Evolutionary conservation across 805 yeast genomes (phyloP).

Genomic region (Candida tallmaniae): DNA sequence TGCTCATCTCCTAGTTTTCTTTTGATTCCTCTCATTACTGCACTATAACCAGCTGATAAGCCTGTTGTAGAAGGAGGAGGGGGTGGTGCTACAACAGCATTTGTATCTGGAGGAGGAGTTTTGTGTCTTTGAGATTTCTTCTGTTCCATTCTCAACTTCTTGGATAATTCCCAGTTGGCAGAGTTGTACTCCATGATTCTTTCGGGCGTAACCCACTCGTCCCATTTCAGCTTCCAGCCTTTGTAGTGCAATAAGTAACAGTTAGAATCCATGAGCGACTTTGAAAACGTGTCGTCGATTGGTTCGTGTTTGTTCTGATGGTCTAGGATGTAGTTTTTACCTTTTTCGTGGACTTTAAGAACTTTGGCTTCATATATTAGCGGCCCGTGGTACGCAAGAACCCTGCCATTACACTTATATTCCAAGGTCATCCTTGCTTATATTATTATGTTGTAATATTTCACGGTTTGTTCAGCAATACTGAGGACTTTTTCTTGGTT

Average conservation of each 20-base stretch:
- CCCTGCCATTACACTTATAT: constrained; percentile 20
- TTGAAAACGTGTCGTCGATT: constrained; percentile 17
- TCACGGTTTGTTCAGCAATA: too few species aligned
- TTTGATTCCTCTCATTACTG: constrained; percentile 2
- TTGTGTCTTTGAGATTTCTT: constrained; percentile 8
- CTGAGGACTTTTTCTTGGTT: too few species aligned
- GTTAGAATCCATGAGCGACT: constrained; percentile 19
- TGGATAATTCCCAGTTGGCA: constrained; percentile 64
- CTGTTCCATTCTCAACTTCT: constrained; percentile 27
- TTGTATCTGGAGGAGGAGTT: background rate
- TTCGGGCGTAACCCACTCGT: constrained; percentile 82
- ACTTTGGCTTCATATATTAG: constrained; percentile 85
- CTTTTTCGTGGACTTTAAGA: constrained; percentile 56
- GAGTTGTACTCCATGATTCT: constrained; percentile 65
- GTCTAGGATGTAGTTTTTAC: constrained; percentile 34
- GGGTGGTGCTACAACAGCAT: constrained; percentile 4
- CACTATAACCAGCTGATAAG: background rate
- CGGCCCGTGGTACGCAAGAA: constrained; percentile 86
- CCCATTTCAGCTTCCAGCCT: constrained; percentile 97
- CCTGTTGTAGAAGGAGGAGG: too few species aligned
- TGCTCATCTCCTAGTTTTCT: constrained; percentile 8
- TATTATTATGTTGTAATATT: too few species aligned
- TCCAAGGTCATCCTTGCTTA: background rate
- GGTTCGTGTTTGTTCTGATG: constrained; percentile 38
- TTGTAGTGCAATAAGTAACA: constrained; percentile 78